A percentile compares a stretch with the other conserved stretches of the same genome.
Conservation (phyloP, 805 yeast genomes). For the Saccharomycopsis sp. region DNA sequence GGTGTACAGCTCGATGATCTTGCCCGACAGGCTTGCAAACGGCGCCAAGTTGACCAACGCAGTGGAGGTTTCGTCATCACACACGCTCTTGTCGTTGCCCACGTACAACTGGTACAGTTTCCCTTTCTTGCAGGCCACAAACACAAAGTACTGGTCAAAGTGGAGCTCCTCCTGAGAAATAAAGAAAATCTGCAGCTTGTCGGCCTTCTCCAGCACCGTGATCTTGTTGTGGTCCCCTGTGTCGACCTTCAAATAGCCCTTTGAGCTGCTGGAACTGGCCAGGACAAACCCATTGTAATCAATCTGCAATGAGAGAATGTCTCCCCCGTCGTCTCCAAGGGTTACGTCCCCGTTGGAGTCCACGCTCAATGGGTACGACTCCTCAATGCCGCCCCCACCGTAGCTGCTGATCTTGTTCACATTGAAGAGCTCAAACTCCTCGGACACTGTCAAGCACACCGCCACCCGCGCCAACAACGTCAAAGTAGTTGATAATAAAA, state of each 20-base stretch:
- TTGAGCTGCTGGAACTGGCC: neutral
- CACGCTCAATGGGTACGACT: slow-evolving; percentile 6
- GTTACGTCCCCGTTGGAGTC: slow-evolving; percentile 6
- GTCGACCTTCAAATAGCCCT: slow-evolving; percentile 15
- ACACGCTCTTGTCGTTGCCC: slow-evolving; percentile 13
- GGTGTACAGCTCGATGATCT: slow-evolving; percentile 3
- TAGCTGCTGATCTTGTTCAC: slow-evolving; percentile 15
- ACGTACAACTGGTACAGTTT: slow-evolving; percentile 11
- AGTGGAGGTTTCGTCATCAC: neutral
- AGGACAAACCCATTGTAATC: slow-evolving; percentile 14
- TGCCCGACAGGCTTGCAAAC: slow-evolving; percentile 6
- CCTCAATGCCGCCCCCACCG: neutral
- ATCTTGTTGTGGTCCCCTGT: slow-evolving; percentile 6
- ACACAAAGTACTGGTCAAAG: slow-evolving; percentile 15
- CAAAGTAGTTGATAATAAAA: neutral
- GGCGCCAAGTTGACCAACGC: slow-evolving; percentile 17
- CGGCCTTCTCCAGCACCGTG: neutral
- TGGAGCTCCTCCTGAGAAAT: slow-evolving; percentile 12
- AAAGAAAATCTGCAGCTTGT: slow-evolving; percentile 15
- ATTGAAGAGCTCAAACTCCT: slow-evolving; percentile 24
- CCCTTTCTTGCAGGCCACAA: slow-evolving; percentile 14
- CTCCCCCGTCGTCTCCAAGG: neutral
- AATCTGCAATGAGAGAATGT: slow-evolving; percentile 10
- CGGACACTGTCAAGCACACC: slow-evolving; percentile 20
- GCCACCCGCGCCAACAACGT: neutral